Evolutionary conservation across 2,329 filamentous ascomycete species (phyloP), one percentile per base, ranked within the genome.

Genomic region (Daldinia sp.): DNA sequence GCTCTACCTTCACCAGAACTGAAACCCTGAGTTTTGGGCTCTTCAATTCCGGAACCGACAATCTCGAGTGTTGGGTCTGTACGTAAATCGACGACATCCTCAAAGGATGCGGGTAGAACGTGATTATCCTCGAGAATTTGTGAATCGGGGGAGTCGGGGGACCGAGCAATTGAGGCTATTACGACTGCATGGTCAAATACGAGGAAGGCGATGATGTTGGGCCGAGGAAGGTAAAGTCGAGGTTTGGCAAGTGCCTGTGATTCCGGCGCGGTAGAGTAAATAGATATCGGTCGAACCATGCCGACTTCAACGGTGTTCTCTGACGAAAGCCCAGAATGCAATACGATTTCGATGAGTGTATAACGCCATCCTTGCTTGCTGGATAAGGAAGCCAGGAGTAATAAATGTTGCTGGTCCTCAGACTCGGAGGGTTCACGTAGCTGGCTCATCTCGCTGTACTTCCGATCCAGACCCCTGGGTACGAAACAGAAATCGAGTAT

Each of bases 51-150:
- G 10, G 85, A 88, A 3, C 85, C 86, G 13, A 89, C 78, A 58
- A 90, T 85, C 70, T 90, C 87, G 23, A 90, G 80, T 13, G 86
- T 81, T 25, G 85, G 81, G 56, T 89, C 86, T 64, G 85, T 82
- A 23, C 90, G 87, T 60, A 99, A 89, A 70, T 94, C 91, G 32
- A 99, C 83, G 1, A 91, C 88, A 75, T 99, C 95, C 75, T 98
- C 93, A 70, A 94, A 97, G 0, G 87, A 85, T 15, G 88, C 79
- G 0, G 87, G 85, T 19, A 88, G 74, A 10, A 85, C 80, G 70
- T 89, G 85, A 34, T 83, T 89, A 56, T 91, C 89, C 57, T 85
- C 80, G 65, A 91, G 85, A 3, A 96, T 82, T 73, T 97, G 93
- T 1, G 87, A 86, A 51, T 93, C 90, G 6, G 92, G 91, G 1